Evolutionary conservation across 768 basidiomycete genomes (phyloP), one percentile per base, ranked within the genome.

Genomic region (Glaciozyma martinii): DNA sequence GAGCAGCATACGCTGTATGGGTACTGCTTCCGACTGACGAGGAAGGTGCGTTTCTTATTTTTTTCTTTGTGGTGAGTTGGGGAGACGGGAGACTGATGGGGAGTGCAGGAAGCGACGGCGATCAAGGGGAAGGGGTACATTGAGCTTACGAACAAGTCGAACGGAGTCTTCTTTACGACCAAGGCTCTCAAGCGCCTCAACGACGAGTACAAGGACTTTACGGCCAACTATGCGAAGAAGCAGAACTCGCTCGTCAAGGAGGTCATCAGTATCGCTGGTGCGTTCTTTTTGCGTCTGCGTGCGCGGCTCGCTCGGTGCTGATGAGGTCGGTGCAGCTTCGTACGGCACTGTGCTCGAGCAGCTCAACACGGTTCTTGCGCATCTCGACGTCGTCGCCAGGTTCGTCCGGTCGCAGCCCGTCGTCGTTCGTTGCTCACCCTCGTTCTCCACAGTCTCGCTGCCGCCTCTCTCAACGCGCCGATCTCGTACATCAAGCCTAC

Each of bases 1-100:
- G 95, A 99, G 78, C 92, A 93, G 71, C 89, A 87, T 60, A 81
- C 82, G 62, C 83, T 84, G 1, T 90, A 94, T 73, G 91, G 92
- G 3, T 94, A 98, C 75, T 92, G 89, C 72, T 89, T 98, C 78
- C 79, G 95, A 32, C 75, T 98, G 52, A 93, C 93, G 1, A 93
- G 95, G 74, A 88, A 86, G 67, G 94, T 92, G 68, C 60, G 85
- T 78, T 9, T 30, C 15, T 60, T n/a, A 37, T 19, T 33, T 15
- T 44, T 40, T 40, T n/a, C 44, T 56, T 27, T 58, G 4, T 8
- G 13, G 62, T 37, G 54, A 65, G 8, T 40, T 25, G 50, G 25
- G n/a, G 13, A 5, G 13, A 25, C 5, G 6, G 25, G 21, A 6
- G 61, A 40, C 4, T 27, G 29, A 27, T 16, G 19, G 27, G 19